Percentiles rank a stretch among this genome's conserved stretches.
Evolutionary conservation across 805 yeast species (phyloP).

Genomic region (Ogataea methanolica): DNA sequence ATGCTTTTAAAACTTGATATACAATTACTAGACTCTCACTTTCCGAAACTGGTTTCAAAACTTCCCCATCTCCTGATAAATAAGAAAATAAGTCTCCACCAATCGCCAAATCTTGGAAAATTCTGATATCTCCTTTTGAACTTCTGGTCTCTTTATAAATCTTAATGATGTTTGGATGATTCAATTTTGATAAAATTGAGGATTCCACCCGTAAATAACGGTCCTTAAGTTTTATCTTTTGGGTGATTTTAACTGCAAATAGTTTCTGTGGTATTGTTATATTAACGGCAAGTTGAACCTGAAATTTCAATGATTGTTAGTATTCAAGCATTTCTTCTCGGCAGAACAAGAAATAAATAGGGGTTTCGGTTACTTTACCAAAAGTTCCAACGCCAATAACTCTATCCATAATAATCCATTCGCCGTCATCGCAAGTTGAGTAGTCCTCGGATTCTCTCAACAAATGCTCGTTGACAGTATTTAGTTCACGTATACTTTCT

Average conservation of each 20-base stretch:
- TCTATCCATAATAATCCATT: slow-evolving; percentile 40
- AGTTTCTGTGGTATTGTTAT: slow-evolving; percentile 19
- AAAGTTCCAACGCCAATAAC: slow-evolving; percentile 54
- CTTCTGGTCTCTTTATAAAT: slow-evolving; percentile 68
- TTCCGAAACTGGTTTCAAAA: slow-evolving; percentile 42
- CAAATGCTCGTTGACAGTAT: too few relatives aligned
- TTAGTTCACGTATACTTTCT: slow-evolving; percentile 6
- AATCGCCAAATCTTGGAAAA: slow-evolving; percentile 89
- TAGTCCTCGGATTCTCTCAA: slow-evolving; percentile 6
- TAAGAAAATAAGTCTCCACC: slow-evolving; percentile 96
- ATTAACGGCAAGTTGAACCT: slow-evolving; percentile 32
- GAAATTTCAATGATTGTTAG: slow-evolving; percentile 3
- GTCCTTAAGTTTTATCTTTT: slow-evolving; percentile 18
- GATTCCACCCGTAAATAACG: slow-evolving; percentile 35
- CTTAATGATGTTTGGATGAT: slow-evolving; percentile 87
- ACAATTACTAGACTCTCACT: slow-evolving; percentile 48
- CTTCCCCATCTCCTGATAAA: slow-evolving; percentile 58
- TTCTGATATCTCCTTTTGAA: slow-evolving; percentile 76
- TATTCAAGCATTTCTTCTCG: neutral
- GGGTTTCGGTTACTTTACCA: slow-evolving; percentile 41
- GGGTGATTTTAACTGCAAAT: slow-evolving; percentile 46
- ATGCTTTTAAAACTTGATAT: slow-evolving; percentile 53
- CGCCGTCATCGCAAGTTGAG: slow-evolving; percentile 19
- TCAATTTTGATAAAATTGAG: slow-evolving; percentile 53
- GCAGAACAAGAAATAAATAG: slow-evolving; percentile 6